These are phyloP conservation scores for Pelargonium australe DNA, from an alignment of 441 rosid genomes.

Conservation along the genomic window DNA sequence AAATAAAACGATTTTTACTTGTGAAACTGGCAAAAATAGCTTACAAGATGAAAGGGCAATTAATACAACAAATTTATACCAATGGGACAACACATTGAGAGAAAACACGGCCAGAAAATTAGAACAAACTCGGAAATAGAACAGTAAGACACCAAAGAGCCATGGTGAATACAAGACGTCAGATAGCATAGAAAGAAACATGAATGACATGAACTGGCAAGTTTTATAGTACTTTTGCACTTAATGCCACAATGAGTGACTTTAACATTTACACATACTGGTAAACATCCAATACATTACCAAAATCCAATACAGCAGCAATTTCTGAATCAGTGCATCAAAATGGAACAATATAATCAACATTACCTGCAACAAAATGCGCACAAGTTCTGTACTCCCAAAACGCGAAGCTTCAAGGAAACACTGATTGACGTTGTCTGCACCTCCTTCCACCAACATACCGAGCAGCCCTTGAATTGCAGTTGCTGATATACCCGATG, in stretches of 20 bases:
- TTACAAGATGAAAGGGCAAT: background rate
- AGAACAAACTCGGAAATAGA: background rate
- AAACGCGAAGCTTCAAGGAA: conserved; percentile 97
- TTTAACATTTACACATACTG: too few relatives aligned
- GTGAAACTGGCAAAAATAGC: background rate
- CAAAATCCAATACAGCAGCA: conserved; percentile 1
- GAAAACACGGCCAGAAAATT: too few relatives aligned
- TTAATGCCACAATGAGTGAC: too few relatives aligned
- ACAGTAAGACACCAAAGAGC: too few relatives aligned
- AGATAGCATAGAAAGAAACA: background rate
- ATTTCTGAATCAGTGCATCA: background rate
- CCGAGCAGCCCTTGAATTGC: conserved; percentile 79
- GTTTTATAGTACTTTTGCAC: background rate
- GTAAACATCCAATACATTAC: background rate
- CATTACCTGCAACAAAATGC: conserved; percentile 75
- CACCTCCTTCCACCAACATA: conserved; percentile 88
- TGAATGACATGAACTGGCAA: background rate
- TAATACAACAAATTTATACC: too few relatives aligned
- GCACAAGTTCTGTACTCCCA: conserved; percentile 95
- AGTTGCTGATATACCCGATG: conserved; percentile 83
- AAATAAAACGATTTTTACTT: too few relatives aligned
- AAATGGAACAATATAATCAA: background rate
- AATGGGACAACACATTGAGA: too few relatives aligned
- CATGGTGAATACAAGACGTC: too few relatives aligned
- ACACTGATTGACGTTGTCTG: conserved; percentile 89